These are phyloP conservation scores for Nicotiana otophora DNA, from an alignment of 257 asterid genomes.

Conservation along the genomic window DNA sequence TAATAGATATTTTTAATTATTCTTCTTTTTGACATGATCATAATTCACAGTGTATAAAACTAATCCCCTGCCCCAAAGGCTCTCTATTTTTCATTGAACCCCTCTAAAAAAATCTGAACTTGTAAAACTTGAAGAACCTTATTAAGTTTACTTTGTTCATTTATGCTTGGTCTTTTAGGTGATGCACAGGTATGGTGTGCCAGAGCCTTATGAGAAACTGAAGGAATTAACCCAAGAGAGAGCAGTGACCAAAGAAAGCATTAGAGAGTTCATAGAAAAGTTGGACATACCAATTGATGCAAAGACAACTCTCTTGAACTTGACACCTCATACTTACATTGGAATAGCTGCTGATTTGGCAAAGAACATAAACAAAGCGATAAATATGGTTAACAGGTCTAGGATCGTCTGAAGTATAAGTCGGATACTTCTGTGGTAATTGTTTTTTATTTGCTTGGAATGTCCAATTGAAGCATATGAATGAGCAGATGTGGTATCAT, in stretches of 20 bases:
- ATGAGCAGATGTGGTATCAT: no score
- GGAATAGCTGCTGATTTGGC: constrained; percentile 53
- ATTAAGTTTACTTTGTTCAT: not conserved
- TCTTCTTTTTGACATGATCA: no score
- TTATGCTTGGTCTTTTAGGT: constrained; percentile 34
- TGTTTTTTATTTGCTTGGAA: no score
- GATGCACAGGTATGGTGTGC: constrained; percentile 81
- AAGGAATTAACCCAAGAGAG: constrained; percentile 90
- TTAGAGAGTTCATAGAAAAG: constrained; percentile 57
- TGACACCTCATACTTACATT: constrained; percentile 72
- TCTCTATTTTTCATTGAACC: not conserved
- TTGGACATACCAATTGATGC: constrained; percentile 66
- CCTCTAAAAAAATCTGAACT: not conserved
- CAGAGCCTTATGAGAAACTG: constrained; percentile 90
- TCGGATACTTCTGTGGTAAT: no score
- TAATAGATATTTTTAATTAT: no score
- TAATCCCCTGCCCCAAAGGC: not conserved
- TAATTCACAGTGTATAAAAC: not conserved
- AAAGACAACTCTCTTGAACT: constrained; percentile 48
- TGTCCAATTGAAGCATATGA: no score
- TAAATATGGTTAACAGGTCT: not conserved
- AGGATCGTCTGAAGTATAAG: no score
- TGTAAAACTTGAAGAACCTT: not conserved
- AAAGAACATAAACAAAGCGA: constrained; percentile 20
- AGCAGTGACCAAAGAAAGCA: constrained; percentile 65